Base-by-base conservation (phyloP, 1,284 basidiomycete species). In the Rhodotorula sp. region DNA sequence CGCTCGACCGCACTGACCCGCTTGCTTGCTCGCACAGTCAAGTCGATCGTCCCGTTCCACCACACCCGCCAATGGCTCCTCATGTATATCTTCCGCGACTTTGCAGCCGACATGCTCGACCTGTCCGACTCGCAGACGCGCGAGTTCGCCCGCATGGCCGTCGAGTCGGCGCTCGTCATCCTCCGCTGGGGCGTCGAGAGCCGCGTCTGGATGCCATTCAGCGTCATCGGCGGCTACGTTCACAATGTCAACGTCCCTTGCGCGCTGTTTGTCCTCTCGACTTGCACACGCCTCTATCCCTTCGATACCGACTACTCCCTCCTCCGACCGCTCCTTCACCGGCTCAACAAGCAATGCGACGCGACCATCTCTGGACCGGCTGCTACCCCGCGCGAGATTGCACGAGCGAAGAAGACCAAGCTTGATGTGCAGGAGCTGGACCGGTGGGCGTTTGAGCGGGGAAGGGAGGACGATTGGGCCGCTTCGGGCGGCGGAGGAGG, bases 131-230 rank as follows among this genome's bases (percentile, higher is more conserved):
- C 73, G 30, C 63, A 53, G 27, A 56, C 59, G 17, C 62, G 59
- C 36, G 65, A 69, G 44, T 72, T 60, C 30, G 64, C 67, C 6
- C 55, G 56, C 11, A 64, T 67, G 64, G 67, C 56, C 10, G 27
- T 48, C 55, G 73, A 71, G 30, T 59, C 62, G n/a, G 62, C 73
- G 20, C 24, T 72, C 39, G 49, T 67, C 47, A 67, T 74, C 32
- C 59, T 74, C 5, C 64, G 67, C 4, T 74, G 70, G 66, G 70
- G 70, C 48, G 70, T 71, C 55, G 73, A 74, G 47, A 60, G 56
- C 15, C 59, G 70, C 17, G 69, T 74, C 60, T 74, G 73, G 73
- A 64, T 72, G 61, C 73, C 73, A 66, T 69, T 67, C 62, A 59
- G 63, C 46, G 48, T 68, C 34, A 59, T 58, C 39, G 67, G 60